Percentiles rank a stretch among this genome's conserved stretches.
phyloP scores from a whole-genome alignment of 352 stramenopile species.

The Pythium chondricola region DNA sequence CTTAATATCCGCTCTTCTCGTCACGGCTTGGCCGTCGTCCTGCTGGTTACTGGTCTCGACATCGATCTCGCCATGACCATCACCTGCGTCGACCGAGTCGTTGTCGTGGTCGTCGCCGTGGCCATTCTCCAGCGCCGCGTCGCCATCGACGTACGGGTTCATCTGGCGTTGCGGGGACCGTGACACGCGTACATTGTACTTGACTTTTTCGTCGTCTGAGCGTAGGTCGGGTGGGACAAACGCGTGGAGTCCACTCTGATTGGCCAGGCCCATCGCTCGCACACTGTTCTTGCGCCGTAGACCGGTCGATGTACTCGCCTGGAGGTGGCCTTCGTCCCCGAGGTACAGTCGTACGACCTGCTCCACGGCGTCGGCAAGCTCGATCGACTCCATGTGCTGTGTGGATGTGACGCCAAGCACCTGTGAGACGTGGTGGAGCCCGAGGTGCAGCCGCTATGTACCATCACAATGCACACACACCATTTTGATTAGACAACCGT shows the following conservation, averaged over 20 bases:
- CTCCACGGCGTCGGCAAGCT: slow-evolving; percentile 65
- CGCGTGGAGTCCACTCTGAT: slow-evolving; percentile 26
- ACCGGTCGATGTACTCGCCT: slow-evolving; percentile 34
- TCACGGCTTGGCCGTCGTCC: slow-evolving; percentile 27
- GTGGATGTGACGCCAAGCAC: slow-evolving; percentile 47
- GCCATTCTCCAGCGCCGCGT: not conserved
- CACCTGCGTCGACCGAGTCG: slow-evolving; percentile 20
- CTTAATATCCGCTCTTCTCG: slow-evolving; percentile 60
- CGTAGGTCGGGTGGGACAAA: slow-evolving; percentile 31
- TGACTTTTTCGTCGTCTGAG: slow-evolving; percentile 50
- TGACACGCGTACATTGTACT: slow-evolving; percentile 74
- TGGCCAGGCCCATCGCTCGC: slow-evolving; percentile 33
- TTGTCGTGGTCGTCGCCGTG: slow-evolving; percentile 17
- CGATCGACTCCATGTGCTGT: slow-evolving; percentile 45
- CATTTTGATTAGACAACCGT: not conserved
- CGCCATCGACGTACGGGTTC: slow-evolving; percentile 54
- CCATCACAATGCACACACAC: not conserved
- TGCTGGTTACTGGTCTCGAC: slow-evolving; percentile 11
- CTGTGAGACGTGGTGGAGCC: slow-evolving; percentile 70
- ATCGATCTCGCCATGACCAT: slow-evolving; percentile 22
- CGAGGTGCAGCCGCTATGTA: slow-evolving; percentile 61
- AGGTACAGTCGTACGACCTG: slow-evolving; percentile 69
- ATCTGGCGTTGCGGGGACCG: slow-evolving; percentile 36
- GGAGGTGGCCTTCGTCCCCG: slow-evolving; percentile 66
- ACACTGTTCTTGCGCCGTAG: slow-evolving; percentile 74